A percentile compares a stretch with the other conserved stretches of the same genome.
phyloP scores from a whole-genome alignment of 2,329 filamentous ascomycete species.

The Ophiostoma sp. region DNA sequence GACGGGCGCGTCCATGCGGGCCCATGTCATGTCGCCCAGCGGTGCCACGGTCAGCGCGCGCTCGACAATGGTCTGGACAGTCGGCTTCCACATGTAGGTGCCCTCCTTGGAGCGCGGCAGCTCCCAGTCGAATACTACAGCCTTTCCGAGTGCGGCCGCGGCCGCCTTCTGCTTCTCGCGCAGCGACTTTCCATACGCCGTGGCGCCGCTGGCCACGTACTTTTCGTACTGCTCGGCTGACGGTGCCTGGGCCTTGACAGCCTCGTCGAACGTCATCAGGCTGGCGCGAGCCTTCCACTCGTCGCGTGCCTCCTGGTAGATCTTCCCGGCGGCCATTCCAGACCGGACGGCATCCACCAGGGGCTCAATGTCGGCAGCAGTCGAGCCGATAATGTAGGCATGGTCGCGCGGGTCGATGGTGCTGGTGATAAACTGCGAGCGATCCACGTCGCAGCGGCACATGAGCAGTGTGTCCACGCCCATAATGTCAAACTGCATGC shows the following conservation, averaged over 20 bases:
- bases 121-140: slow-evolving; percentile 27
- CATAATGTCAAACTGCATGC: slow-evolving; percentile 41
- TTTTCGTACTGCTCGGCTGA: not conserved
- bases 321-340: slow-evolving; percentile 28
- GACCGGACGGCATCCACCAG: slow-evolving; percentile 30
- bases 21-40: slow-evolving; percentile 24
- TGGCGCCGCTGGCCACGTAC: slow-evolving; percentile 10
- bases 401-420: slow-evolving; percentile 38
- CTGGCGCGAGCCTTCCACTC: slow-evolving; percentile 20
- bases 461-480: slow-evolving; percentile 37
- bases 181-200: slow-evolving; percentile 15
- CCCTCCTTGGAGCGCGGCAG: slow-evolving; percentile 23
- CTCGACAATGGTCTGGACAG: slow-evolving; percentile 25
- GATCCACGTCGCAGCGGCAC: slow-evolving; percentile 38
- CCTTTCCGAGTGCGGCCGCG: slow-evolving; percentile 17
- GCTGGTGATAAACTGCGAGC: slow-evolving; percentile 38
- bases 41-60: slow-evolving; percentile 22
- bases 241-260: not conserved
- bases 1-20: slow-evolving; percentile 31
- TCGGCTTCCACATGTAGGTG: slow-evolving; percentile 26
- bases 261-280: slow-evolving; percentile 28
- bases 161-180: not conserved
- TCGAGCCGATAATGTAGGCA: slow-evolving; percentile 38
- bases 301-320: slow-evolving; percentile 24
- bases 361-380: slow-evolving; percentile 30